Percentiles rank a stretch among this genome's conserved stretches.
These are phyloP conservation scores for Arxiozyma bovina DNA, from an alignment of 1,139 yeast genomes.

Conservation along the genomic window DNA sequence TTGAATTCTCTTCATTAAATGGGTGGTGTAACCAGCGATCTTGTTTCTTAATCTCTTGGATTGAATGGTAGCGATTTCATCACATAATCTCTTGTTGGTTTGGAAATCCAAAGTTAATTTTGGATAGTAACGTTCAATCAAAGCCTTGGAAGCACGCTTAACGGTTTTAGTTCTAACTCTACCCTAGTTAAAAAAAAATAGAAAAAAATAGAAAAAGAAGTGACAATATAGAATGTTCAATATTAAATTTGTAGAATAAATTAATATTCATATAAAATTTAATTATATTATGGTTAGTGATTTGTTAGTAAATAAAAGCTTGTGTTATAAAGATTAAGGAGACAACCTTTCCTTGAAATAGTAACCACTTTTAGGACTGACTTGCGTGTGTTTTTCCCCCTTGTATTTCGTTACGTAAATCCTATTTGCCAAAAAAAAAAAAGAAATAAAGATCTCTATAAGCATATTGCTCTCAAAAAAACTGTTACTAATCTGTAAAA, in stretches of 20 bases:
- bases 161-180: slow-evolving; percentile 99
- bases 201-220: not conserved
- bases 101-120: slow-evolving; percentile 99
- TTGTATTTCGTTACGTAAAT: not conserved
- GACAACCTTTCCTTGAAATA: not conserved
- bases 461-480: too few relatives aligned
- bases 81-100: slow-evolving; percentile 99
- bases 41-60: slow-evolving; percentile 99
- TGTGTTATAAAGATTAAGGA: not conserved
- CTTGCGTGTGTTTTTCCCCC: not conserved
- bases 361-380: not conserved
- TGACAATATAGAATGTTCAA: not conserved
- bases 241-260: not conserved
- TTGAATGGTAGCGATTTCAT: slow-evolving; percentile 97
- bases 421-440: too few relatives aligned
- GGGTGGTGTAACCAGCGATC: slow-evolving; percentile 99
- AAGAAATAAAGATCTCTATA: too few relatives aligned
- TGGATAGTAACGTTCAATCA: slow-evolving; percentile 99
- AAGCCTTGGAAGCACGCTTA: slow-evolving; percentile 99
- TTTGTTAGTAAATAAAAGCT: not conserved
- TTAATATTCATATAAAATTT: not conserved
- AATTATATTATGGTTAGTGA: not conserved
- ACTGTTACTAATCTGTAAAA: not conserved
- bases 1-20: slow-evolving; percentile 99
- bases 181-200: slow-evolving; percentile 44